These are phyloP conservation scores for Wickerhamiella lipophila DNA, from an alignment of 805 yeast genomes.

Conservation along the genomic window DNA sequence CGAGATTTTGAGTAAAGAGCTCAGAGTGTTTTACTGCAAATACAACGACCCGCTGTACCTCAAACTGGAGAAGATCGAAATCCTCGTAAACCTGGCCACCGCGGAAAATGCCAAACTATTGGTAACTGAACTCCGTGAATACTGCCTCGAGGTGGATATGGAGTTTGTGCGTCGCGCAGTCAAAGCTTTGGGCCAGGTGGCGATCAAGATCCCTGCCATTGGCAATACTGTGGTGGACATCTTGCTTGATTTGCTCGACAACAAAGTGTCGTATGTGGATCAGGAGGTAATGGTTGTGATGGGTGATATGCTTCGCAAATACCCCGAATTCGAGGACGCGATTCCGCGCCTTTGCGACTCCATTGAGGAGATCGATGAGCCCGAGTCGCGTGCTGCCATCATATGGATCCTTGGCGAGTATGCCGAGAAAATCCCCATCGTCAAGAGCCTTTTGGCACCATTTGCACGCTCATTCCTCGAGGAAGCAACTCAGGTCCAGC, in stretches of 20 bases:
- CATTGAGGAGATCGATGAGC: constrained; percentile 54
- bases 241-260: constrained; percentile 48
- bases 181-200: constrained; percentile 80
- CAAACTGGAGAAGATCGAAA: constrained; percentile 86
- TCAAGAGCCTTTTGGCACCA: constrained; percentile 30
- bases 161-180: constrained; percentile 84
- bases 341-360: constrained; percentile 35
- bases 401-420: constrained; percentile 81
- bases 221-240: constrained; percentile 56
- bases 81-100: constrained; percentile 66
- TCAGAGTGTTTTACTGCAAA: constrained; percentile 81
- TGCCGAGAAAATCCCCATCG: constrained; percentile 38
- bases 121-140: constrained; percentile 67
- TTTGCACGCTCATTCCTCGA: constrained; percentile 42
- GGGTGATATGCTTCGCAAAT: constrained; percentile 62
- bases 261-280: constrained; percentile 52
- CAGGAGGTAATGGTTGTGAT: constrained; percentile 71
- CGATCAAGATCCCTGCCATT: constrained; percentile 57
- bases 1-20: constrained; percentile 56
- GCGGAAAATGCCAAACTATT: constrained; percentile 49
- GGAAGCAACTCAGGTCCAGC: constrained; percentile 66
- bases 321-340: constrained; percentile 47
- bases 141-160: constrained; percentile 78
- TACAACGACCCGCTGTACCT: constrained; percentile 86
- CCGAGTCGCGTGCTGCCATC: constrained; percentile 65